A percentile compares a stretch with the other conserved stretches of the same genome.
Conservation (phyloP, 2,329 filamentous ascomycete genomes). For the Nemania sp. region DNA sequence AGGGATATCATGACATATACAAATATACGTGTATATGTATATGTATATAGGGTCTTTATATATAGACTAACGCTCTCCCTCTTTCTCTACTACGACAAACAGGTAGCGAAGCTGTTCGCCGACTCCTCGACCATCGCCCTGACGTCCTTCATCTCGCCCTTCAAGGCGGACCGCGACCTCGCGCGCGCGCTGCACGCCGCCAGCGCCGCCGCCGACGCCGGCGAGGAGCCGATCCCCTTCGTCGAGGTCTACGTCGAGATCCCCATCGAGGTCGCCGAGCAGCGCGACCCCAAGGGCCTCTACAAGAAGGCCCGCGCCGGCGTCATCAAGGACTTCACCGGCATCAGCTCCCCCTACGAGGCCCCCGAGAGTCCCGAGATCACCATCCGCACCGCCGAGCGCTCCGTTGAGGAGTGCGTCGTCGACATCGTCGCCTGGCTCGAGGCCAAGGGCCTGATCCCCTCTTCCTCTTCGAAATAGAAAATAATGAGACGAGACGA, state of each 20-base stretch:
- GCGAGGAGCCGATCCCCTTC: slow-evolving; percentile 74
- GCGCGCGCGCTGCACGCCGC: slow-evolving; percentile 80
- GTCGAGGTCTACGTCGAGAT: slow-evolving; percentile 95
- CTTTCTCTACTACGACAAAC: background rate
- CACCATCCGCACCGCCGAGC: slow-evolving; percentile 79
- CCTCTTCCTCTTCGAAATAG: slow-evolving; percentile 1
- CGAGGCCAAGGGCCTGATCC: slow-evolving; percentile 67
- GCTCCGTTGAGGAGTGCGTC: slow-evolving; percentile 87
- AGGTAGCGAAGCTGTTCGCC: slow-evolving; percentile 94
- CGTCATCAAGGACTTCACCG: slow-evolving; percentile 96
- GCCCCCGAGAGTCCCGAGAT: slow-evolving; percentile 85
- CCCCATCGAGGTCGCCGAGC: slow-evolving; percentile 86
- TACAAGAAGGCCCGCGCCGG: slow-evolving; percentile 97
- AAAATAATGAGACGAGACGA: no score
- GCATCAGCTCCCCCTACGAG: slow-evolving; percentile 94
- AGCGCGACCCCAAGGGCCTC: slow-evolving; percentile 94
- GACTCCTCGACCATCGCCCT: slow-evolving; percentile 86
- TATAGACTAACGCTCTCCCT: slow-evolving; percentile 10
- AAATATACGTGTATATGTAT: no score
- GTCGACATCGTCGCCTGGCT: slow-evolving; percentile 81
- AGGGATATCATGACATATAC: slow-evolving; percentile 9
- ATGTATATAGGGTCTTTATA: no score
- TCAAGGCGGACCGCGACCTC: slow-evolving; percentile 80
- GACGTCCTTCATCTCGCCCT: slow-evolving; percentile 96
- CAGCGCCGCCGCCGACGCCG: slow-evolving; percentile 52